These are phyloP conservation scores for Chalciporus piperatus DNA, from an alignment of 768 basidiomycete genomes.

Conservation along the genomic window DNA sequence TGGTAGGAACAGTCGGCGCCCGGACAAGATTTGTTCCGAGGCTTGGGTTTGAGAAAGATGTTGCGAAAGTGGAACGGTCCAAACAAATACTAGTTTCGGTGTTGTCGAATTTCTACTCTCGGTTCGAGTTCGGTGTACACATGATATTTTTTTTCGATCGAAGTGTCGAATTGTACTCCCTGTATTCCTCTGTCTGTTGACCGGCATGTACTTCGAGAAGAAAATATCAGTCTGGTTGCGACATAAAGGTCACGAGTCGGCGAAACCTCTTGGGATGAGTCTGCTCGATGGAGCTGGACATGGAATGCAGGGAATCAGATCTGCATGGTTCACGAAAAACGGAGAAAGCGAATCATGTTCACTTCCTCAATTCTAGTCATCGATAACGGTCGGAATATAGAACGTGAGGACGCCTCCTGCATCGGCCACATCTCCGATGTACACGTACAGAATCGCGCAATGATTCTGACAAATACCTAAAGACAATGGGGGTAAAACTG, in stretches of 20 bases:
- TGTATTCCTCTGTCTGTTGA: conserved; percentile 1
- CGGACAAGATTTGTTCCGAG: conserved; percentile 71
- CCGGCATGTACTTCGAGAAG: neutral
- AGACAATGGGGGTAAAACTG: neutral
- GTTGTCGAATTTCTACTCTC: neutral
- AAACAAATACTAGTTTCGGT: neutral
- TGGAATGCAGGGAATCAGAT: neutral
- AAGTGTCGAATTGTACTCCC: conserved; percentile 2
- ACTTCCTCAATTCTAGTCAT: conserved; percentile 40
- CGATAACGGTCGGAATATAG: conserved; percentile 78
- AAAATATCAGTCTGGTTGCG: too few species aligned
- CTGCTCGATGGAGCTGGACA: too few species aligned
- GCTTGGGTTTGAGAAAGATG: conserved; percentile 36
- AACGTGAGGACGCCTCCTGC: conserved; percentile 85
- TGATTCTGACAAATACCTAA: conserved; percentile 79
- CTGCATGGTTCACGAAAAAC: neutral
- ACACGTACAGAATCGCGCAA: conserved; percentile 86
- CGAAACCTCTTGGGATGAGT: too few species aligned
- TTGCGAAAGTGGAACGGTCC: neutral
- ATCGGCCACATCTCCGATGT: conserved; percentile 76
- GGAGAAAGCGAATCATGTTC: neutral
- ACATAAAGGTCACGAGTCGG: too few species aligned
- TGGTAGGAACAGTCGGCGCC: conserved; percentile 73
- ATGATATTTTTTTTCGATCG: conserved; percentile 5
- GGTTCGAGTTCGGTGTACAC: conserved; percentile 10